Evolutionary conservation across 192 early-diverging fungal species (phyloP).

Genomic region (Linderina pennispora): DNA sequence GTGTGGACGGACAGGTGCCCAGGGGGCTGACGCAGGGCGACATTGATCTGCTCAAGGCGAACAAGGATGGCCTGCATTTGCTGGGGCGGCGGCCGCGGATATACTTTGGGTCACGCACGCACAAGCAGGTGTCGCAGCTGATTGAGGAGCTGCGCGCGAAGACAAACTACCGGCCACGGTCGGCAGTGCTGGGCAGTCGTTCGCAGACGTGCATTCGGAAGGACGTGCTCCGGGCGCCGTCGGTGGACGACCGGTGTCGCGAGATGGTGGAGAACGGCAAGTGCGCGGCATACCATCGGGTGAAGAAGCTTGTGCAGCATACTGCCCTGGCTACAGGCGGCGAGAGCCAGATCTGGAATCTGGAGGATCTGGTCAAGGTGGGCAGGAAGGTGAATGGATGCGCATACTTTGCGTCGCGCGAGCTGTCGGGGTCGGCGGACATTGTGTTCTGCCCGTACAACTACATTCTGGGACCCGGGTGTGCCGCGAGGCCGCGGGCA

Average conservation of each 20-base stretch:
- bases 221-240: constrained; percentile 12
- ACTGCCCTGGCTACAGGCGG: no score
- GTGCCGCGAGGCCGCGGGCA: constrained; percentile 48
- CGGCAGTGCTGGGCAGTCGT: constrained; percentile 48
- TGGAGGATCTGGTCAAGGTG: constrained; percentile 50
- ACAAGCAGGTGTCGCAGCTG: constrained; percentile 55
- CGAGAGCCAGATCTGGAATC: constrained; percentile 50
- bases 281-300: constrained; percentile 10
- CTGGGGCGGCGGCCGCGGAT: constrained; percentile 23
- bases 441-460: constrained; percentile 64
- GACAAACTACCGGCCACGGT: constrained; percentile 49
- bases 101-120: constrained; percentile 53
- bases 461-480: constrained; percentile 55
- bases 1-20: constrained; percentile 3
- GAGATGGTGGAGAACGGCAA: constrained; percentile 20
- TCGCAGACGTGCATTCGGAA: constrained; percentile 48
- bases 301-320: neutral
- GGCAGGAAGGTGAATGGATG: constrained; percentile 39
- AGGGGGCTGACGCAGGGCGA: constrained; percentile 11
- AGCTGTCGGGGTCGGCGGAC: constrained; percentile 41
- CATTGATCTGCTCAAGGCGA: constrained; percentile 7
- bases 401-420: constrained; percentile 53
- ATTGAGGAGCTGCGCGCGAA: constrained; percentile 51
- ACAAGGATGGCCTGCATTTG: no score
- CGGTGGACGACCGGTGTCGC: constrained; percentile 32